These are phyloP conservation scores for Verticillium albo-atrum DNA, from an alignment of 2,329 filamentous ascomycete species.

Conservation along the genomic window DNA sequence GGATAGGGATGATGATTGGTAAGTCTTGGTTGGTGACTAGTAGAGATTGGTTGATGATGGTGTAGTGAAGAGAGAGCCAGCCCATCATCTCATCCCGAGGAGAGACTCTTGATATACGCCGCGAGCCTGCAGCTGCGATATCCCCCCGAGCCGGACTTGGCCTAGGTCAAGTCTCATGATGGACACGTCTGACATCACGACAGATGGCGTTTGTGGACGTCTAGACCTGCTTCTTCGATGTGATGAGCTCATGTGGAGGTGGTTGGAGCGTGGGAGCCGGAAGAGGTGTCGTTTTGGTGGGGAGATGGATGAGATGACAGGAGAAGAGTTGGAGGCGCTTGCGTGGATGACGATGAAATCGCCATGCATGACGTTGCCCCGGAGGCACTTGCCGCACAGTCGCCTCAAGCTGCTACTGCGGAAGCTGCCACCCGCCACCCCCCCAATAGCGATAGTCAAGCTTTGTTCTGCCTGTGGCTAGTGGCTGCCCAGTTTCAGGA, in stretches of 20 bases:
- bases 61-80: background rate
- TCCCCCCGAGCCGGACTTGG: background rate
- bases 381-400: too few species aligned
- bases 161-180: background rate
- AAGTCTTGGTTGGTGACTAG: background rate
- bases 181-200: background rate
- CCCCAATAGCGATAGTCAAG: too few species aligned
- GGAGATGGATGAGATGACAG: background rate
- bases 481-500: background rate
- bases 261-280: background rate
- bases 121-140: background rate
- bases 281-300: background rate
- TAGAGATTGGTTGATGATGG: background rate
- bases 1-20: background rate
- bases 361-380: background rate
- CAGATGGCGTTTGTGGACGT: background rate
- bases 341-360: background rate
- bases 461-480: background rate
- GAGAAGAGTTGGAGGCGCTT: background rate
- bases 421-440: background rate
- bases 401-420: too few species aligned
- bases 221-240: conserved; percentile 1
- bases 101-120: background rate
- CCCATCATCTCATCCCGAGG: background rate
- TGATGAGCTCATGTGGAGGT: conserved; percentile 13